Evolutionary conservation across 148 eudicot genomes (phyloP), one percentile per base, ranked within the genome.

Genomic region (Simmondsia chinensis): DNA sequence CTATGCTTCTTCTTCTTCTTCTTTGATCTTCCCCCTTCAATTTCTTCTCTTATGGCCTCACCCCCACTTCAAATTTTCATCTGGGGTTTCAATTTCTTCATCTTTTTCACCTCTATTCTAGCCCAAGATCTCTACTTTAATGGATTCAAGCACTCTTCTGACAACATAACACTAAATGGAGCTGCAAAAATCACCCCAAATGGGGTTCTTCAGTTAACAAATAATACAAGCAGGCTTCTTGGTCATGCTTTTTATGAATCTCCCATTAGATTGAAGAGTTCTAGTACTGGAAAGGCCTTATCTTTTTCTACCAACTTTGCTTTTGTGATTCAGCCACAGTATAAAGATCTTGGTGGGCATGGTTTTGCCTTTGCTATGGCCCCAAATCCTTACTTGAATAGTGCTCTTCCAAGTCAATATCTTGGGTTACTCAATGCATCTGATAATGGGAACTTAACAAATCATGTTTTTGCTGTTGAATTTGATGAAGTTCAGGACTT

Each of bases 271-370:
- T 56, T 87, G 56, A 87, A 77, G 66, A 49, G 48, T 56, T 64
- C 87, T 11, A 28, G 25, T 0, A 27, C 26, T 23, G 71, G 68
- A 6, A 63, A 57, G 49, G 69, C 71, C 24, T 13, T 63, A 19
- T 87, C 96, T 13, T 87, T 87, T 52, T 83, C 94, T 9, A 74
- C 89, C 0, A 68, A 76, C n/a, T 83, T 87, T 28, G 89, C 80
- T 2, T 79, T 87, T 56, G 70, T 62, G 15, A 63, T 87, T 8
- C 62, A 66, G 15, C 94, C 96, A 1, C 76, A 79, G 52, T 76
- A 74, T 41, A 24, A 46, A 22, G 72, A 71, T 12, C 60, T 74
- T 6, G 96, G 96, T 28, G 94, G 96, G 20, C 96, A 87, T 68
- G 94, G 96, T 2, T 56, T 87, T 11, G 94, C 94, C 31, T 83